phyloP scores from a whole-genome alignment of 2,329 filamentous ascomycete genomes.

The Cryphonectria parasitica region DNA sequence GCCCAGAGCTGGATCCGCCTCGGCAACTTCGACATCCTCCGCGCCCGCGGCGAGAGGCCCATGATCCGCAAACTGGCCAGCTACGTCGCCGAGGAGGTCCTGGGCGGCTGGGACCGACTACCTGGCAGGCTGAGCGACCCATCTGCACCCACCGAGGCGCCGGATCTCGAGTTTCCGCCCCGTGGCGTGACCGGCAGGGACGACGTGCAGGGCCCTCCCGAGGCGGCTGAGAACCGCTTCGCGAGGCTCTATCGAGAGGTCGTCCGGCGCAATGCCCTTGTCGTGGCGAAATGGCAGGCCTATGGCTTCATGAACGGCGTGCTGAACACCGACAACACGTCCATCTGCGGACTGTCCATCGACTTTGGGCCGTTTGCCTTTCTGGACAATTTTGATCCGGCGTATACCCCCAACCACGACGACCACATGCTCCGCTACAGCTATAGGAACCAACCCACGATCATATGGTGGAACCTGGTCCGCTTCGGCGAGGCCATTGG shows the following conservation, averaged over 20 bases:
- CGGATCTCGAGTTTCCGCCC: slow-evolving; percentile 42
- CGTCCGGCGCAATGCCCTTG: slow-evolving; percentile 80
- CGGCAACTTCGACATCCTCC: slow-evolving; percentile 93
- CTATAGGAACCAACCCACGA: slow-evolving; percentile 91
- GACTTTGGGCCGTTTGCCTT: slow-evolving; percentile 98
- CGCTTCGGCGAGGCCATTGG: slow-evolving; percentile 87
- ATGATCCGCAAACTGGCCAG: slow-evolving; percentile 75
- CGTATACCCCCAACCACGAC: slow-evolving; percentile 96
- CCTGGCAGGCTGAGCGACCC: slow-evolving; percentile 63
- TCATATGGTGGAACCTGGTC: slow-evolving; percentile 99
- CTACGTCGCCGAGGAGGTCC: slow-evolving; percentile 86
- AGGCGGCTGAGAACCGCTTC: slow-evolving; percentile 82
- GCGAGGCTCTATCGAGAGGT: slow-evolving; percentile 86
- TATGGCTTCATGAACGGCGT: slow-evolving; percentile 99
- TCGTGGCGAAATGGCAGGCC: slow-evolving; percentile 92
- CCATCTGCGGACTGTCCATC: slow-evolving; percentile 82
- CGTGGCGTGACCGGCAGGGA: slow-evolving; percentile 57
- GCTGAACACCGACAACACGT: slow-evolving; percentile 97
- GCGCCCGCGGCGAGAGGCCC: slow-evolving; percentile 76
- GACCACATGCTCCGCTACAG: slow-evolving; percentile 85
- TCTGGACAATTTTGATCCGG: slow-evolving; percentile 93
- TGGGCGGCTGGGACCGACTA: slow-evolving; percentile 84
- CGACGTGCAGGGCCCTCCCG: slow-evolving; percentile 67
- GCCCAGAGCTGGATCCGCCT: slow-evolving; percentile 90
- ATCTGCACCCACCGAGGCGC: slow-evolving; percentile 51